Conservation (phyloP, 2,329 filamentous ascomycete species). For the Fusarium sp. region DNA sequence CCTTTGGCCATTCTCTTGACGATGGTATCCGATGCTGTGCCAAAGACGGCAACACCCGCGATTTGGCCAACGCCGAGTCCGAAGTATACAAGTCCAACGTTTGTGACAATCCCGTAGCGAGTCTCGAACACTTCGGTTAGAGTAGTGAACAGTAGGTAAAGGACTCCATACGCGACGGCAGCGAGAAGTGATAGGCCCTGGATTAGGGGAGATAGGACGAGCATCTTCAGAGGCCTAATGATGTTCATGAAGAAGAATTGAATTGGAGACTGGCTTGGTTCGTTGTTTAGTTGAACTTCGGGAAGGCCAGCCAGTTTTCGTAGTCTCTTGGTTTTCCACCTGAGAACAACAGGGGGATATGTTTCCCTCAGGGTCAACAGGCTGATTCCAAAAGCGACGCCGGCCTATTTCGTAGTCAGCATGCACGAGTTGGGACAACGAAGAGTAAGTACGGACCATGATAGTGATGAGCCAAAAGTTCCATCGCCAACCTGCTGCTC, state of each 20-base stretch:
- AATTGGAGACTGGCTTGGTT: neutral
- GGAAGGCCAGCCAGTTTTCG: neutral
- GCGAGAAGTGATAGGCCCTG: neutral
- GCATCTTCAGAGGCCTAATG: neutral
- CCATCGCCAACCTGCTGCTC: neutral
- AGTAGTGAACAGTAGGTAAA: conserved; percentile 53
- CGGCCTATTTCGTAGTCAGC: neutral
- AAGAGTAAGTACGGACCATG: neutral
- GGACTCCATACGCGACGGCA: conserved; percentile 56
- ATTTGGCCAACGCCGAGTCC: neutral
- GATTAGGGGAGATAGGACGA: neutral
- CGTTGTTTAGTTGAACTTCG: neutral
- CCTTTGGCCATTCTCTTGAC: conserved; percentile 17
- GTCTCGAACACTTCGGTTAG: neutral
- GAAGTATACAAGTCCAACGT: neutral
- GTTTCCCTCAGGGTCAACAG: neutral
- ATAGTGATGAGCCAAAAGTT: neutral
- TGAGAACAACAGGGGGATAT: neutral
- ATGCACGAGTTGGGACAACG: neutral
- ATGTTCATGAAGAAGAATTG: neutral
- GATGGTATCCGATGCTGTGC: conserved; percentile 21
- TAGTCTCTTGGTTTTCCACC: neutral
- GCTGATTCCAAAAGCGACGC: neutral
- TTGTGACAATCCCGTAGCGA: neutral
- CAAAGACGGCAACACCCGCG: conserved; percentile 29